Evolutionary conservation across 495 filamentous ascomycete genomes (phyloP).

Genomic region (Aspergillus ellipticus): DNA sequence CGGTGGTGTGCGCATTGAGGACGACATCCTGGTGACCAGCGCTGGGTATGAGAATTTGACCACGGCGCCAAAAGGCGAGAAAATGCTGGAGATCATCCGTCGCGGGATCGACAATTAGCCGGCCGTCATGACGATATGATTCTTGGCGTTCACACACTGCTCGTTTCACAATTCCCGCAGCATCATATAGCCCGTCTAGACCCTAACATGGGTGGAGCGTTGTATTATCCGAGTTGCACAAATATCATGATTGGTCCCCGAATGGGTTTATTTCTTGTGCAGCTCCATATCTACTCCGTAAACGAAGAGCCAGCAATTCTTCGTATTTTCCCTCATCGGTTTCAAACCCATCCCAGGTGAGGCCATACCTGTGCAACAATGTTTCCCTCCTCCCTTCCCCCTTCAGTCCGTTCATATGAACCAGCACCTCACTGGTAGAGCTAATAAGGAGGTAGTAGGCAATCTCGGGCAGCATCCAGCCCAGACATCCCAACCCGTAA

Average conservation of each 20-base stretch:
- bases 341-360: neutral
- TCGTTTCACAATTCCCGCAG: neutral
- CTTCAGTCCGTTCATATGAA: too few species aligned
- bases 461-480: too few species aligned
- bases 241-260: neutral
- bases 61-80: constrained; percentile 73
- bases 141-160: neutral
- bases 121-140: neutral
- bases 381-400: too few species aligned
- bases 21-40: constrained; percentile 78
- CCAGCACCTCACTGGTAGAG: too few species aligned
- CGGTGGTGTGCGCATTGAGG: constrained; percentile 89
- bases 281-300: too few species aligned
- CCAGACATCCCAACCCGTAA: too few species aligned
- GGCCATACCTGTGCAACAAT: neutral
- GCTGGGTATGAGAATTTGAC: constrained; percentile 81
- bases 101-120: constrained; percentile 13
- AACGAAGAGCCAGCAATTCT: too few species aligned
- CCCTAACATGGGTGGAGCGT: neutral
- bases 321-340: neutral
- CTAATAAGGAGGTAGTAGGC: too few species aligned
- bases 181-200: neutral
- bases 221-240: neutral
- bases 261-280: neutral
- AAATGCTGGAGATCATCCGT: constrained; percentile 59